Evolutionary conservation across 805 yeast genomes (phyloP), one percentile per base, ranked within the genome.

Genomic region (Yamadazyma tumulicola): DNA sequence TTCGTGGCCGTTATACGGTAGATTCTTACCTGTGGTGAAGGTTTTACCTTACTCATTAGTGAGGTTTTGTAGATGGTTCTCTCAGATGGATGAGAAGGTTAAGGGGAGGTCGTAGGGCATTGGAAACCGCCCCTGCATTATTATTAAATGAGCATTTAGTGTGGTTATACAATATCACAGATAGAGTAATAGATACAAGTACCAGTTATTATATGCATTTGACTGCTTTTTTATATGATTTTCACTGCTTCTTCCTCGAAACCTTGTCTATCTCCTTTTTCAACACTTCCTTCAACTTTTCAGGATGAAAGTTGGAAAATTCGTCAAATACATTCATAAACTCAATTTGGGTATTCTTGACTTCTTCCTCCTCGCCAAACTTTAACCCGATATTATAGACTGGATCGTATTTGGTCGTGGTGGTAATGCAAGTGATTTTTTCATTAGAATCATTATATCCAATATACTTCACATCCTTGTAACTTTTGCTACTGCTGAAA

Each of bases 1-100:
- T 33, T 55, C 67, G 31, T 61, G 48, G 31, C 80, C 81, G 1
- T 47, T 72, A 7, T 75, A 75, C 48, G 68, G 74, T 3, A 56
- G 68, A 22, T 52, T 70, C 18, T 48, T 74, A 14, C 76, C 77
- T 0, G 27, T 59, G 0, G 49, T 74, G 24, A 61, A 67, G 38
- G 44, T 52, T 3, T 37, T 74, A 30, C 81, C 81, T 0, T 51
- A 53, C 42, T 33, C 46, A 18, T 11, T 70, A 9, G 74, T 67
- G 39, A 51, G 53, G 10, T 40, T 50, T 14, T 59, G 63, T 34
- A 47, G 73, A 13, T 45, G 54, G 54, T 49, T 57, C 19, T 55
- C 69, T 5, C 52, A 55, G 12, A 64, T 67, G 62, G 73, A 67
- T 41, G 49, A 53, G 5, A 61, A 63, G 36, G 52, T 65, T 6